A percentile compares a stretch with the other conserved stretches of the same genome.
Evolutionary conservation across 2,329 filamentous ascomycete species (phyloP).

Genomic region (Colletotrichum sp.): DNA sequence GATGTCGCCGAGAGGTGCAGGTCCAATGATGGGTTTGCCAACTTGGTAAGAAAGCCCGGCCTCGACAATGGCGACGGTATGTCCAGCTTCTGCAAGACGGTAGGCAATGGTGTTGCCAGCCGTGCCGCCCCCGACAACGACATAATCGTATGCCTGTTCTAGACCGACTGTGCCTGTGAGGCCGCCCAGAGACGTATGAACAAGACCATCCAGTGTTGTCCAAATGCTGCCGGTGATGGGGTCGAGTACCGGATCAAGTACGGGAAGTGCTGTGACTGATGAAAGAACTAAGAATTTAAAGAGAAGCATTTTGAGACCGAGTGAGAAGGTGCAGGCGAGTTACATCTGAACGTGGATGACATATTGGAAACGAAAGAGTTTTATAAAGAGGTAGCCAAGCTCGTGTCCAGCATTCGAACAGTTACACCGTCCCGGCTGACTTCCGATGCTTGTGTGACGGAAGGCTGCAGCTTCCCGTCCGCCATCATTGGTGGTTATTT

Average conservation of each 20-base stretch:
- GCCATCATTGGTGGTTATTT: not conserved
- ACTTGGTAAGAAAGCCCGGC: constrained; percentile 38
- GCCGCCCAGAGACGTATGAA: not conserved
- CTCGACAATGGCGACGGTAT: constrained; percentile 41
- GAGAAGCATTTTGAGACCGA: not conserved
- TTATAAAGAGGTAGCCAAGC: not conserved
- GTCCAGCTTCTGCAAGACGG: constrained; percentile 32
- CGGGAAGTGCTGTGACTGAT: not conserved
- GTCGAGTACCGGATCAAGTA: not conserved
- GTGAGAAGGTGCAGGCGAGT: not conserved
- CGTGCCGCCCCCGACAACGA: constrained; percentile 41
- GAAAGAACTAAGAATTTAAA: not conserved
- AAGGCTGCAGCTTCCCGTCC: not conserved
- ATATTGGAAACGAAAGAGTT: not conserved
- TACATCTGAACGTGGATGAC: not conserved
- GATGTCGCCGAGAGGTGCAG: constrained; percentile 21
- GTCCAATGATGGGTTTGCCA: constrained; percentile 20
- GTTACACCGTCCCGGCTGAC: not conserved
- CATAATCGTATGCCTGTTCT: not conserved
- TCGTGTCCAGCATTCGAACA: not conserved
- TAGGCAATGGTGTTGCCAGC: constrained; percentile 38
- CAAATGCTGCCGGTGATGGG: not conserved
- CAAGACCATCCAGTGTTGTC: not conserved
- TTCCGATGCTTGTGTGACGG: not conserved
- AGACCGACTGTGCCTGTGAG: not conserved